Evolutionary conservation across 2,329 filamentous ascomycete species (phyloP), one percentile per base, ranked within the genome.

Genomic region (Paecilomyces variotii): DNA sequence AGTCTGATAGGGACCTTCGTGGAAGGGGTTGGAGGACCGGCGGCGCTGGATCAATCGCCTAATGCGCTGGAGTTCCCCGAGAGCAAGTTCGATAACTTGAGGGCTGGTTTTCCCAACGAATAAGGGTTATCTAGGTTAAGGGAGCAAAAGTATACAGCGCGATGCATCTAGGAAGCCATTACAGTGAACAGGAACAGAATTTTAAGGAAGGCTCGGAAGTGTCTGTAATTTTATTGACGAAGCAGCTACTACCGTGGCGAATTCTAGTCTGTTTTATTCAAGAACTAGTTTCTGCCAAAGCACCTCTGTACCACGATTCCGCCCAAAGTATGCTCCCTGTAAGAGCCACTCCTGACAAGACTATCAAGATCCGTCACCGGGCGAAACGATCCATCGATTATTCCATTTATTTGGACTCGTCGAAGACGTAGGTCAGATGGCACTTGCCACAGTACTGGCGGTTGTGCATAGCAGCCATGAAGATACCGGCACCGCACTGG

Each of bases 401-500:
- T 55, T 62, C 66, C 67, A 65, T 68, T 68, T 82, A 83, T 71
- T 83, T 84, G 71, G 81, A 79, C 76, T 87, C 84, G 75, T 87
- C 85, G 75, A 87, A 87, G 74, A 87, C 84, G 76, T 87, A 87
- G 78, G 85, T 87, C 68, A 87, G 79, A 77, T 87, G 85, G 80
- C 85, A 87, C 72, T 82, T 82, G 68, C 84, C 85, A 75, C 91
- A 96, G 88, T 97, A 96, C 83, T 99, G 95, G 79, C 94, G 91
- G 84, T 99, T 96, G 82, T 96, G 89, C 92, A 97, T 97, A 78
- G 94, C 91, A 78, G 94, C 94, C 94, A 99, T 99, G 89, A 99
- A 99, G 84, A 99, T 88, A 92, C 94, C 94, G 74, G 95, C 94
- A 86, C 94, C 94, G 81, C 94, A 99, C 91, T 96, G 65, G 54